A percentile compares a stretch with the other conserved stretches of the same genome.
Evolutionary conservation across 805 yeast species (phyloP).

Genomic region (Lipomyces anomalus): DNA sequence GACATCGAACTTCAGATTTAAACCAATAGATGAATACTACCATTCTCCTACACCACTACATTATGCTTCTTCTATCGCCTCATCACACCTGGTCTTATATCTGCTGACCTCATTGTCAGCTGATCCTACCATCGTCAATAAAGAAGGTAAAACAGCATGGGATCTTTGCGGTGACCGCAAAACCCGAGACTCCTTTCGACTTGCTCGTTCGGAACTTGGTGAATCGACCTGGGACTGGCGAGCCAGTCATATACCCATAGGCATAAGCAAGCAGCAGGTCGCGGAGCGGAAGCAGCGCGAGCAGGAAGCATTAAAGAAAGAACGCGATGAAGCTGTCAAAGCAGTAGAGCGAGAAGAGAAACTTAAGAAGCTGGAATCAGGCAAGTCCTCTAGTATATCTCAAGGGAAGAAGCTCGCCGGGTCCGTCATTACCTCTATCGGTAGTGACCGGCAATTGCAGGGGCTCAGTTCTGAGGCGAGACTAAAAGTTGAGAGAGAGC

Average conservation of each 20-base stretch:
- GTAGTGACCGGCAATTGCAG: constrained; percentile 26
- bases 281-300: constrained; percentile 25
- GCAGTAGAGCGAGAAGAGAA: constrained; percentile 18
- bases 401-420: constrained; percentile 24
- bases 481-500: constrained; percentile 80
- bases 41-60: constrained; percentile 72
- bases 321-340: constrained; percentile 26
- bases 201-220: constrained; percentile 62
- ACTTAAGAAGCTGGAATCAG: constrained; percentile 5
- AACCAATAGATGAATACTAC: constrained; percentile 49
- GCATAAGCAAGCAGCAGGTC: constrained; percentile 36
- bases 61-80: constrained; percentile 64
- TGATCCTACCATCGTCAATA: constrained; percentile 57
- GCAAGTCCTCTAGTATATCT: neutral
- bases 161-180: constrained; percentile 50
- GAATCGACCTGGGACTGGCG: constrained; percentile 66
- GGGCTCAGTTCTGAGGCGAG: constrained; percentile 71
- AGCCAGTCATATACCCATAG: constrained; percentile 56
- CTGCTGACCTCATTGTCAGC: constrained; percentile 61
- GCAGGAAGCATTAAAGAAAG: constrained; percentile 6
- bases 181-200: constrained; percentile 52
- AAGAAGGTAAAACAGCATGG: constrained; percentile 56
- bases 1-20: constrained; percentile 46
- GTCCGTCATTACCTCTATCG: constrained; percentile 24
- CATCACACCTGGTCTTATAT: constrained; percentile 59